These are phyloP conservation scores for Corchorus olitorius DNA, from an alignment of 345 rosid species.

Conservation along the genomic window DNA sequence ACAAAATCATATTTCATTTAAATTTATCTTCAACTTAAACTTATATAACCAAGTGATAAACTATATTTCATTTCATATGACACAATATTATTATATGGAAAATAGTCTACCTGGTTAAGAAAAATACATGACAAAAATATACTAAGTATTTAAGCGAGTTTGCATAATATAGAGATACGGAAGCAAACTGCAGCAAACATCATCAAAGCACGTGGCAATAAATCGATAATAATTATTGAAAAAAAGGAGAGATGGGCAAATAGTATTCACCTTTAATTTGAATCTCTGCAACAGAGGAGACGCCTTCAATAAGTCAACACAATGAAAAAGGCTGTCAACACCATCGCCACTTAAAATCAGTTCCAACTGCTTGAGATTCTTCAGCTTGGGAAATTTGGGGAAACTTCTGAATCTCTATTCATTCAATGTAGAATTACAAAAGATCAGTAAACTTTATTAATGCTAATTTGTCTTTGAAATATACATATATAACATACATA, in stretches of 20 bases:
- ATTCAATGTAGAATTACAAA: neutral
- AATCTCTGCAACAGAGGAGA: neutral
- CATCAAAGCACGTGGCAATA: too few relatives aligned
- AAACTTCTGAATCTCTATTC: neutral
- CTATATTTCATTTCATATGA: too few relatives aligned
- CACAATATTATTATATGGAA: too few relatives aligned
- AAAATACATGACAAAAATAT: neutral
- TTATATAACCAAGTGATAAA: too few relatives aligned
- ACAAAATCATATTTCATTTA: too few relatives aligned
- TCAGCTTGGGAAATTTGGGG: neutral
- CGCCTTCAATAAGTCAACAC: neutral
- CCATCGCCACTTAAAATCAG: neutral
- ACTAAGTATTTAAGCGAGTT: neutral
- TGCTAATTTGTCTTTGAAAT: too few relatives aligned
- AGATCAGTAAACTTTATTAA: neutral
- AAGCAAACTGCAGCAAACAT: neutral
- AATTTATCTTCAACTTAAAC: too few relatives aligned
- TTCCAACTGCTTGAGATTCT: conserved; percentile 8
- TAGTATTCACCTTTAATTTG: neutral
- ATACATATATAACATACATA: too few relatives aligned
- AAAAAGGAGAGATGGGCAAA: neutral
- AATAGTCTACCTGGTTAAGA: too few relatives aligned
- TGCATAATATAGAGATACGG: neutral
- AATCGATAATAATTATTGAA: too few relatives aligned
- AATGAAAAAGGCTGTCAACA: neutral